A percentile compares a stretch with the other conserved stretches of the same genome.
phyloP scores from a whole-genome alignment of 805 yeast species.

The Sugiyamaella marilandica region DNA sequence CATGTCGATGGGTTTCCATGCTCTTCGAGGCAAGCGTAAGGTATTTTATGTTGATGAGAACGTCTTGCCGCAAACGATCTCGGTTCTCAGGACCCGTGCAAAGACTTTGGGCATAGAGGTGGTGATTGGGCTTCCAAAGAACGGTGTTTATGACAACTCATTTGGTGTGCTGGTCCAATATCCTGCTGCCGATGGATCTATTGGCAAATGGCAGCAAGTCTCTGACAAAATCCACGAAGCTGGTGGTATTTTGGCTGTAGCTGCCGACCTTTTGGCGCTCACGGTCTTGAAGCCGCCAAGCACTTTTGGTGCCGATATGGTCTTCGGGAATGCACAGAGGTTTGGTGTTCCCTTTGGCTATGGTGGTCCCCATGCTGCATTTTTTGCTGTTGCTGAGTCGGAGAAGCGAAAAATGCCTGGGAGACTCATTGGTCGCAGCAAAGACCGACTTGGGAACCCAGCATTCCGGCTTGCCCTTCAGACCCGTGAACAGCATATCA shows the following conservation, averaged over 20 bases:
- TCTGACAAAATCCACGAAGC: constrained; percentile 61
- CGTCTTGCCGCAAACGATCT: constrained; percentile 80
- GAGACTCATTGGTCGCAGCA: constrained; percentile 86
- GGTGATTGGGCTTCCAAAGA: constrained; percentile 45
- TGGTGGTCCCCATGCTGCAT: constrained; percentile 99
- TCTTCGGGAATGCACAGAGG: constrained; percentile 87
- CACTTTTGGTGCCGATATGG: constrained; percentile 86
- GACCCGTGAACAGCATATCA: constrained; percentile 97
- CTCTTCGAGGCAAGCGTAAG: constrained; percentile 58
- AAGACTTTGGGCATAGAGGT: constrained; percentile 64
- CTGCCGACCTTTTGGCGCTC: constrained; percentile 88
- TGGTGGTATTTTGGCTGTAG: constrained; percentile 76
- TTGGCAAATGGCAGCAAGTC: constrained; percentile 49
- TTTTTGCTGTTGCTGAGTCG: constrained; percentile 78
- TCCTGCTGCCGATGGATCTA: constrained; percentile 80
- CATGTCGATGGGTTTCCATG: constrained; percentile 79
- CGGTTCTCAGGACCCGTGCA: constrained; percentile 77
- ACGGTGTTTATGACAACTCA: constrained; percentile 38
- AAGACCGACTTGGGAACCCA: constrained; percentile 84
- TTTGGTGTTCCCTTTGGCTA: constrained; percentile 97
- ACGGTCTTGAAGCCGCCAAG: constrained; percentile 82
- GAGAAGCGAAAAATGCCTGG: constrained; percentile 94
- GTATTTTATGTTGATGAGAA: constrained; percentile 68
- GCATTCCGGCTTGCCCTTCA: constrained; percentile 92
- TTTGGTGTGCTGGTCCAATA: constrained; percentile 89